phyloP scores from a whole-genome alignment of 2,329 filamentous ascomycete genomes.

The Blumeria graminis region DNA sequence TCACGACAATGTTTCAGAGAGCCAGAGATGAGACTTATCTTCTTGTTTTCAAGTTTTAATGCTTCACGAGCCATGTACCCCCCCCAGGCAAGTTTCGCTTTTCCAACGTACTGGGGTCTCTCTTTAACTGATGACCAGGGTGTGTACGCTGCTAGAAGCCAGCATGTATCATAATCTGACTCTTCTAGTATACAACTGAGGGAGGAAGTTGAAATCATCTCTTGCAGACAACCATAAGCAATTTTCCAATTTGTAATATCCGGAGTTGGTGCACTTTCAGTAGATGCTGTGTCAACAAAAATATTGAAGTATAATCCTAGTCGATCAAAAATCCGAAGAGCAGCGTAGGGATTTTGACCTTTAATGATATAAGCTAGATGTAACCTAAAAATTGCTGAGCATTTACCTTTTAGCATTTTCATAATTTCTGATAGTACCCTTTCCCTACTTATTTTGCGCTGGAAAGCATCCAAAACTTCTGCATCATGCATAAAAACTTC shows the following conservation, averaged over 20 bases:
- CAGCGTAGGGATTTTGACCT: slow-evolving; percentile 33
- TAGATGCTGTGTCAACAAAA: slow-evolving; percentile 40
- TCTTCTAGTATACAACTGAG: slow-evolving; percentile 31
- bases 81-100: slow-evolving; percentile 30
- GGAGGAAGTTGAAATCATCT: slow-evolving; percentile 23
- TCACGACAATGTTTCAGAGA: slow-evolving; percentile 35
- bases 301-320: slow-evolving; percentile 47
- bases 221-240: slow-evolving; percentile 38
- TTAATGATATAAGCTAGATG: slow-evolving; percentile 5
- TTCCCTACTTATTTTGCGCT: slow-evolving; percentile 75
- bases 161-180: slow-evolving; percentile 42
- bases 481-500: slow-evolving; percentile 50
- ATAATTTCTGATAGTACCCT: slow-evolving; percentile 68
- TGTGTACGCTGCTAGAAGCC: slow-evolving; percentile 49
- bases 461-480: slow-evolving; percentile 60
- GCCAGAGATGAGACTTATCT: slow-evolving; percentile 40
- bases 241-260: slow-evolving; percentile 34
- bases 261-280: slow-evolving; percentile 26
- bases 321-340: slow-evolving; percentile 40
- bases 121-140: slow-evolving; percentile 40
- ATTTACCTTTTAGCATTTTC: slow-evolving; percentile 60
- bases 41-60: slow-evolving; percentile 55
- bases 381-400: slow-evolving; percentile 5
- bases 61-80: slow-evolving; percentile 48
- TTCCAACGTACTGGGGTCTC: slow-evolving; percentile 17